Base-by-base conservation (phyloP, 495 filamentous ascomycete species). In the Bryoglossum gracile region DNA sequence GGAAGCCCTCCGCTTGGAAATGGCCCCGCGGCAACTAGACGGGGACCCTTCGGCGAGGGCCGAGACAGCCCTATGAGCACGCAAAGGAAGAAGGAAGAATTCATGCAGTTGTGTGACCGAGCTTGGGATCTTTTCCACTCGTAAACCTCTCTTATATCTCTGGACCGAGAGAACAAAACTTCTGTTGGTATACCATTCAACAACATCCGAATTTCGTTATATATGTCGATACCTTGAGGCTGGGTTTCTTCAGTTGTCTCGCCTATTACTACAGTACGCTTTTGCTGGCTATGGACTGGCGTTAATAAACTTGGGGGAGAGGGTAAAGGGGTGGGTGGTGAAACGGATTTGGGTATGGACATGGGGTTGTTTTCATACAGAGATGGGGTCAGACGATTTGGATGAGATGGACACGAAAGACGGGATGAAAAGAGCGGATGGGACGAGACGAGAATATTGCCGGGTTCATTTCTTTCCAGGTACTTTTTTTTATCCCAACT, bases 81-180 rank as follows among this genome's bases (percentile, higher is more conserved):
- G 60, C 71, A 78, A 48, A 81, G 78, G 64, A 98, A 98, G 81
- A 88, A 90, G 64, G 90, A 95, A 37, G 91, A 98, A 60, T 98
- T 98, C 62, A 66, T 98, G 54, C 69, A 75, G 38, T 67, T 97
- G 34, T 98, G 92, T 60, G 80, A 84, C 42, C 73, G 87, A 58
- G 91, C 91, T 19, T 98, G 92, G 92, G 92, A 98, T 69, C 62
- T 98, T 43, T 94, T 98, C 63, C 92, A 97, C 71, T 95, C 89
- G 41, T 98, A 71, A 82, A 38, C 18, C 8, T 51, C 11, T n/a
- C n/a, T n/a, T n/a, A n/a, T n/a, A n/a, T n/a, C n/a, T n/a, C n/a
- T n/a, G n/a, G n/a, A n/a, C n/a, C n/a, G n/a, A n/a, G n/a, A n/a
- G n/a, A n/a, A n/a, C n/a, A n/a, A n/a, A n/a, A n/a, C n/a, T n/a